Evolutionary conservation across 495 filamentous ascomycete species (phyloP).

Genomic region (Penicillium manginii): DNA sequence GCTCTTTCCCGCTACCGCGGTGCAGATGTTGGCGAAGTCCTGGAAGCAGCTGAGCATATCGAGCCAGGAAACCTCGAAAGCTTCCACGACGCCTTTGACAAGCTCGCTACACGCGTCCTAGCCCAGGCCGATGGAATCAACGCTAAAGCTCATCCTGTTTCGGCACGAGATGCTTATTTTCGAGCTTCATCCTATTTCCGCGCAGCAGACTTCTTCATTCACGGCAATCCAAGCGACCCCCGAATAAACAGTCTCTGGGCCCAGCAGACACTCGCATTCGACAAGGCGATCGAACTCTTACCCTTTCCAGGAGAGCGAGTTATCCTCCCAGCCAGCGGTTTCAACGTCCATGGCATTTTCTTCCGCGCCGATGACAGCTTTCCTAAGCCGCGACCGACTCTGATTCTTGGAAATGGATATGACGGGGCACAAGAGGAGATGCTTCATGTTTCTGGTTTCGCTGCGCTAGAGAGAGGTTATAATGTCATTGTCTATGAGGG

Average conservation of each 20-base stretch:
- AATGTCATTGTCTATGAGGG: conserved; percentile 55
- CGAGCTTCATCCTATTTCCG: conserved; percentile 40
- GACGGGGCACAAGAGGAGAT: conserved; percentile 51
- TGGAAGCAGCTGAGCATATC: conserved; percentile 17
- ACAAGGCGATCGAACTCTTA: conserved; percentile 42
- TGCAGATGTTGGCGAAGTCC: conserved; percentile 6
- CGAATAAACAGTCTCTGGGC: conserved; percentile 45
- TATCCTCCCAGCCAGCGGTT: conserved; percentile 3
- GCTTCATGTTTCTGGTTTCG: conserved; percentile 36
- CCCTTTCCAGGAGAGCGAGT: conserved; percentile 42
- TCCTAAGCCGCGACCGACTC: background rate
- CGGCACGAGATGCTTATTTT: conserved; percentile 15
- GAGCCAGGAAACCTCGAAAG: conserved; percentile 16
- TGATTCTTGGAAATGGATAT: conserved; percentile 25
- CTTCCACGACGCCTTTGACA: conserved; percentile 13
- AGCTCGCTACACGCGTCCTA: conserved; percentile 10
- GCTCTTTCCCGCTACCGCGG: background rate
- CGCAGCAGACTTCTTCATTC: conserved; percentile 46
- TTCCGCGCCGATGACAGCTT: background rate
- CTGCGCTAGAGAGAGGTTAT: conserved; percentile 45
- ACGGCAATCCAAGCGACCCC: conserved; percentile 37
- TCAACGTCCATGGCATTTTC: conserved; percentile 7
- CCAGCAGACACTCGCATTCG: conserved; percentile 51
- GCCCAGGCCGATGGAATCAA: conserved; percentile 6
- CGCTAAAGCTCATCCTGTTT: conserved; percentile 8